Conservation (phyloP, 331 rosid species). For the Malus hybrid region DNA sequence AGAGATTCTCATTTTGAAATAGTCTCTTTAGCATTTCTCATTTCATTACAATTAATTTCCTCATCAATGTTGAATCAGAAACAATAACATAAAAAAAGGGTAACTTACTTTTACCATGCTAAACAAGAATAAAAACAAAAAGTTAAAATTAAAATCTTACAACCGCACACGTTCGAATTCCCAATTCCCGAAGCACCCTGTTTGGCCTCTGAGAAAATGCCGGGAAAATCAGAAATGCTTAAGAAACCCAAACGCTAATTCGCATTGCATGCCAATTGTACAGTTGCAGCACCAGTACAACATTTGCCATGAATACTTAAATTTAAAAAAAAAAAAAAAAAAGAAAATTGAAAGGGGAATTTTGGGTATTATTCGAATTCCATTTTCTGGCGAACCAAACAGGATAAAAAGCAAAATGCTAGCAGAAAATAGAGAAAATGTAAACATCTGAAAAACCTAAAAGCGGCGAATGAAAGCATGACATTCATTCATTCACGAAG, state of each 20-base stretch:
- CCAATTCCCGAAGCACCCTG: not conserved
- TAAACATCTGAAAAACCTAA: conserved; percentile 1
- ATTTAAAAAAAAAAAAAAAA: not conserved
- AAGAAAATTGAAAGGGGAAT: not conserved
- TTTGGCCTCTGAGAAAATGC: conserved; percentile 21
- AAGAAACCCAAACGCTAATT: not conserved
- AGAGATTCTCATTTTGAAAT: too few relatives aligned
- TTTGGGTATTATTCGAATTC: not conserved
- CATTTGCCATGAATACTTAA: not conserved
- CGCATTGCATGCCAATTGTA: not conserved
- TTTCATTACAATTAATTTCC: not conserved
- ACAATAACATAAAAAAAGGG: not conserved
- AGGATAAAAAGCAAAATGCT: not conserved
- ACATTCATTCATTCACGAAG: not conserved
- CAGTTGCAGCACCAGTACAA: not conserved
- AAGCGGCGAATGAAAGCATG: not conserved
- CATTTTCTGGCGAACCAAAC: not conserved
- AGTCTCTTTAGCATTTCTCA: not conserved
- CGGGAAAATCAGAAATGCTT: not conserved
- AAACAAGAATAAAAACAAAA: not conserved
- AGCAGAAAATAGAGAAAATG: not conserved
- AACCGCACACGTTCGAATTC: not conserved
- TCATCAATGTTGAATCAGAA: not conserved
- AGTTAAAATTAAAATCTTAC: not conserved
- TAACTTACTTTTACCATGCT: not conserved